Evolutionary conservation across 2,329 filamentous ascomycete species (phyloP).

Genomic region (Beauveria sp.): DNA sequence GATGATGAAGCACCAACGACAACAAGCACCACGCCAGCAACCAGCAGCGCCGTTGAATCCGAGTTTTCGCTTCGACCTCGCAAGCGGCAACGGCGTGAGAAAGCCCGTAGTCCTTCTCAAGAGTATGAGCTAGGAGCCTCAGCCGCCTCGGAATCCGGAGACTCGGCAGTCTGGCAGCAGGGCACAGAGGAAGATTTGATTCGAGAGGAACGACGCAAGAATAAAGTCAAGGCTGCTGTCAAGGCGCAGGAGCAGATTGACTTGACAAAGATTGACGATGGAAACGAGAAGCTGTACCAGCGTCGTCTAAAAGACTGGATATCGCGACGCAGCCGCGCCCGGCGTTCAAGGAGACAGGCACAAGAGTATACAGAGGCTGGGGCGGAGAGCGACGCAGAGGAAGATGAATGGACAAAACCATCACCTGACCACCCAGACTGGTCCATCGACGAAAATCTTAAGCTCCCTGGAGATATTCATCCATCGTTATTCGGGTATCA

Average conservation of each 20-base stretch:
- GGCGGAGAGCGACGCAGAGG: slow-evolving; percentile 36
- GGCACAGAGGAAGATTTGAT: slow-evolving; percentile 31
- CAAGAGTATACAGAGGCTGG: slow-evolving; percentile 26
- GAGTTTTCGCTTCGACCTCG: slow-evolving; percentile 53
- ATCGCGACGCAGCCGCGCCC: slow-evolving; percentile 36
- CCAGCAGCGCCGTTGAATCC: slow-evolving; percentile 28
- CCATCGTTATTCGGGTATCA: slow-evolving; percentile 94
- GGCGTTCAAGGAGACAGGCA: slow-evolving; percentile 32
- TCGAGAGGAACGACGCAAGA: slow-evolving; percentile 34
- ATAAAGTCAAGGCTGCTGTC: slow-evolving; percentile 29
- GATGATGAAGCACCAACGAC: slow-evolving; percentile 26
- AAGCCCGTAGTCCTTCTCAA: slow-evolving; percentile 31
- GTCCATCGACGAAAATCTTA: slow-evolving; percentile 65
- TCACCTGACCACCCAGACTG: slow-evolving; percentile 78
- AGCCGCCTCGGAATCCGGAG: slow-evolving; percentile 26
- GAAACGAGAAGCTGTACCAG: slow-evolving; percentile 76
- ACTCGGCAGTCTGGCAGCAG: slow-evolving; percentile 31
- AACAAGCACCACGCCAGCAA: slow-evolving; percentile 10
- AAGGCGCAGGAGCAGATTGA: slow-evolving; percentile 36
- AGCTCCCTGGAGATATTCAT: slow-evolving; percentile 85
- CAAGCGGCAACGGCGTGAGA: slow-evolving; percentile 43
- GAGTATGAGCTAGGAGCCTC: slow-evolving; percentile 35
- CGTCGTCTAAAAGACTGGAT: slow-evolving; percentile 70
- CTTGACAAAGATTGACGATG: slow-evolving; percentile 68
- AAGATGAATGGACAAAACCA: slow-evolving; percentile 72